phyloP scores from a whole-genome alignment of 768 basidiomycete species.

The Macrocybe gigantea region DNA sequence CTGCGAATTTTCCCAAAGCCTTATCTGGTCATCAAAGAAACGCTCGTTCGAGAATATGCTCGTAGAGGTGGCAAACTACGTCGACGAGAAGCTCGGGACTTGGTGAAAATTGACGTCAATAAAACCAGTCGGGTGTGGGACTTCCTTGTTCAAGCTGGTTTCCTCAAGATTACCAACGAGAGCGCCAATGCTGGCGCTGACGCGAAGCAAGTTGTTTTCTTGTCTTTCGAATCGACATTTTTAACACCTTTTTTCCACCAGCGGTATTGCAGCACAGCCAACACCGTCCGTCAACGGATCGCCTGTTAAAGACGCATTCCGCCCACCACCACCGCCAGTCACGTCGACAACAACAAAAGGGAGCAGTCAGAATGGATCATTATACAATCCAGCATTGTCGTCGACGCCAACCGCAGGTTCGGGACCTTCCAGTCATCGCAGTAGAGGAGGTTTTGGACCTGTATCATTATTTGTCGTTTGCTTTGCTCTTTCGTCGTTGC shows the following conservation, averaged over 20 bases:
- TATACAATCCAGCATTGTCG: too few relatives aligned
- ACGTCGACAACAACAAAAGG: neutral
- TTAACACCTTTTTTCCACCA: neutral
- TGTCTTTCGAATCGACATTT: neutral
- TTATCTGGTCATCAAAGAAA: conserved; percentile 94
- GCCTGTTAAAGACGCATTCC: conserved; percentile 25
- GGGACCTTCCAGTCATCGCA: conserved; percentile 27
- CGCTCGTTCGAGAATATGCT: conserved; percentile 89
- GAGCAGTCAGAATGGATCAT: too few relatives aligned
- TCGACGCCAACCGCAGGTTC: conserved; percentile 2
- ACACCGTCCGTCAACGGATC: conserved; percentile 25
- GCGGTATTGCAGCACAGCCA: conserved; percentile 9
- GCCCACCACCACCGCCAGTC: neutral
- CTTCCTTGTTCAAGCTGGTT: conserved; percentile 83
- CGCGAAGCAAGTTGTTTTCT: conserved; percentile 25
- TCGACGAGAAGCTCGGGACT: conserved; percentile 80
- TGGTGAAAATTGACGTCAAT: conserved; percentile 91
- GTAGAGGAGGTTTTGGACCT: too few relatives aligned
- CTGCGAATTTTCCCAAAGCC: conserved; percentile 92
- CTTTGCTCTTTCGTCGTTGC: too few relatives aligned
- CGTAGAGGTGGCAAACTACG: conserved; percentile 84
- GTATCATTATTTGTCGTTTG: too few relatives aligned
- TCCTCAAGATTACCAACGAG: conserved; percentile 64
- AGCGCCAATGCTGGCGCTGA: conserved; percentile 27
- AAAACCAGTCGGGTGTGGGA: conserved; percentile 93